Evolutionary conservation across 1,284 basidiomycete species (phyloP).

Genomic region (Phaffia rhodozyma): DNA sequence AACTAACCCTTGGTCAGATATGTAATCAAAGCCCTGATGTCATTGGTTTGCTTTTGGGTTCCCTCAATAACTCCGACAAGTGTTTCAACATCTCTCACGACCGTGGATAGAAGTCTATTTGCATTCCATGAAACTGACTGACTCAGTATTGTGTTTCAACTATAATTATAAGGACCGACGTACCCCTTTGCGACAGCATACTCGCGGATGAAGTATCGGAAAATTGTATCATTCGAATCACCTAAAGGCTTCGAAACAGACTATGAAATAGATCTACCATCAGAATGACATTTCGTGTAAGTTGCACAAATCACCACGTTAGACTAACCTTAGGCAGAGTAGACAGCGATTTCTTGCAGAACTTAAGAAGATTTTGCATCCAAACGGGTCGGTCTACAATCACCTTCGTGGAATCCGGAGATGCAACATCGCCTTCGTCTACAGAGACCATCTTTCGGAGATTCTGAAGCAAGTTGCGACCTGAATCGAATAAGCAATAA

Average conservation of each 20-base stretch:
- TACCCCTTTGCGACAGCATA: constrained; percentile 56
- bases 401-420: constrained; percentile 41
- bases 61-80: constrained; percentile 76
- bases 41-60: constrained; percentile 84
- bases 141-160: too few relatives aligned
- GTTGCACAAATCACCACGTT: constrained; percentile 9
- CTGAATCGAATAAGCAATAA: constrained; percentile 37
- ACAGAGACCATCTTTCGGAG: constrained; percentile 80
- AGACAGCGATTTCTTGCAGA: constrained; percentile 69
- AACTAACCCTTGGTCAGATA: constrained; percentile 67
- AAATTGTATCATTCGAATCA: constrained; percentile 52
- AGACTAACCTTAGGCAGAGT: constrained; percentile 56
- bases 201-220: constrained; percentile 80
- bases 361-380: constrained; percentile 72
- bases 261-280: constrained; percentile 1
- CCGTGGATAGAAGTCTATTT: constrained; percentile 49
- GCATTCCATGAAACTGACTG: too few relatives aligned
- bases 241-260: constrained; percentile 18
- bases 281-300: neutral
- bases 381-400: constrained; percentile 69
- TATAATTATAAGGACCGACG: neutral
- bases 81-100: constrained; percentile 65
- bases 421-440: constrained; percentile 72
- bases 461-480: constrained; percentile 67
- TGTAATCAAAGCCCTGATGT: constrained; percentile 74